phyloP scores from a whole-genome alignment of 139 green algal species.

The Bryopsis sp. region DNA sequence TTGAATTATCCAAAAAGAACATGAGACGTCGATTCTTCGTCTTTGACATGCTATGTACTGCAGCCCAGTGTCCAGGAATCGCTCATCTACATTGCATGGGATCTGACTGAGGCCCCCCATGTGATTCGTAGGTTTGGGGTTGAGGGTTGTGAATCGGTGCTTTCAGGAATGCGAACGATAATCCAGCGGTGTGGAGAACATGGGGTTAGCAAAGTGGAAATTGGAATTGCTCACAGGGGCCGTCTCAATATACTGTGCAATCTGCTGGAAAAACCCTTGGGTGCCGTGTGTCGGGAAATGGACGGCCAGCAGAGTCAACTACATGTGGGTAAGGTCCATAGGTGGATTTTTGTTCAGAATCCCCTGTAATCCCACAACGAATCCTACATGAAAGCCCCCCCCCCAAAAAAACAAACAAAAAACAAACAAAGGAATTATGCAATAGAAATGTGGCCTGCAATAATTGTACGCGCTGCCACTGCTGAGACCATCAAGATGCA shows the following conservation, averaged over 20 bases:
- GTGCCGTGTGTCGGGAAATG: constrained; percentile 53
- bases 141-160: constrained; percentile 52
- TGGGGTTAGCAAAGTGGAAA: constrained; percentile 36
- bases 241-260: constrained; percentile 59
- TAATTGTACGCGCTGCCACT: too few relatives aligned
- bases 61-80: too few relatives aligned
- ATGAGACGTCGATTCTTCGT: too few relatives aligned
- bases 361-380: too few relatives aligned
- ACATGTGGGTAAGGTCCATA: constrained; percentile 24
- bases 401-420: too few relatives aligned
- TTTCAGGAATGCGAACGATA: constrained; percentile 36
- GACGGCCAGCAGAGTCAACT: constrained; percentile 41
- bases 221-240: constrained; percentile 49
- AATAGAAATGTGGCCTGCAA: too few relatives aligned
- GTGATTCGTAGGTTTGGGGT: constrained; percentile 43
- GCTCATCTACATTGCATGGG: neutral
- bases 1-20: too few relatives aligned
- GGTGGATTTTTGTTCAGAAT: too few relatives aligned
- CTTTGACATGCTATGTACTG: too few relatives aligned
- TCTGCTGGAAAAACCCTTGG: constrained; percentile 53
- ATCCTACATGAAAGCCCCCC: too few relatives aligned
- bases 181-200: constrained; percentile 24
- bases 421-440: too few relatives aligned
- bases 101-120: neutral
- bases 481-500: too few relatives aligned